phyloP scores from a whole-genome alignment of 257 asterid genomes.

The Solanum lycopersicoides region DNA sequence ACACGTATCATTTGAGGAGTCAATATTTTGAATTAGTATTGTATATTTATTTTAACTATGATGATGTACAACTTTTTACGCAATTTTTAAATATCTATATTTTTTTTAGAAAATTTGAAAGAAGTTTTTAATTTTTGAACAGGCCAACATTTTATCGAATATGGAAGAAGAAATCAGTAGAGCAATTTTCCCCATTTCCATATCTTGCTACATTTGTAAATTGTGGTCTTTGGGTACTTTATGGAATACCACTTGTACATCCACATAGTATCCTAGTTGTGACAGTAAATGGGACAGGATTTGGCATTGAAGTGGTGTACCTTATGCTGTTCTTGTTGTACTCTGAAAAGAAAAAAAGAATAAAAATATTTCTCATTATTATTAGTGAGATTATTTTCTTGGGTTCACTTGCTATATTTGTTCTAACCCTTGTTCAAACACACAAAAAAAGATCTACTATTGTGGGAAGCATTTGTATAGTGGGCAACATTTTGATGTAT shows the following conservation, averaged over 20 bases:
- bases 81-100: not conserved
- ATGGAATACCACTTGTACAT: slow-evolving; percentile 73
- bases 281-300: slow-evolving; percentile 63
- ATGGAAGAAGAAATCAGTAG: slow-evolving; percentile 61
- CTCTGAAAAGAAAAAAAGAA: slow-evolving; percentile 32
- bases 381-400: slow-evolving; percentile 35
- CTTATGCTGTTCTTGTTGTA: slow-evolving; percentile 26
- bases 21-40: not conserved
- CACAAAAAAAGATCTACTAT: slow-evolving; percentile 38
- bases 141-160: slow-evolving; percentile 62
- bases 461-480: slow-evolving; percentile 62
- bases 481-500: slow-evolving; percentile 61
- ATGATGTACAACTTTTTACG: not conserved
- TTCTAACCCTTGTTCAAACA: slow-evolving; percentile 28
- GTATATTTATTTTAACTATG: not conserved
- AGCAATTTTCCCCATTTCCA: slow-evolving; percentile 58
- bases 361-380: slow-evolving; percentile 18
- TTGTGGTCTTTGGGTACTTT: slow-evolving; percentile 71
- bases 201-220: slow-evolving; percentile 68
- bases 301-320: slow-evolving; percentile 42
- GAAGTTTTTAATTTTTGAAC: not conserved
- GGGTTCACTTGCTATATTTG: slow-evolving; percentile 37
- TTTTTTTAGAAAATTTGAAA: not conserved
- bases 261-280: slow-evolving; percentile 62
- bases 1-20: not conserved